Evolutionary conservation across 176 grass and related monocot species (phyloP), one percentile per base, ranked within the genome.

Genomic region (Bothriochloa decipiens): DNA sequence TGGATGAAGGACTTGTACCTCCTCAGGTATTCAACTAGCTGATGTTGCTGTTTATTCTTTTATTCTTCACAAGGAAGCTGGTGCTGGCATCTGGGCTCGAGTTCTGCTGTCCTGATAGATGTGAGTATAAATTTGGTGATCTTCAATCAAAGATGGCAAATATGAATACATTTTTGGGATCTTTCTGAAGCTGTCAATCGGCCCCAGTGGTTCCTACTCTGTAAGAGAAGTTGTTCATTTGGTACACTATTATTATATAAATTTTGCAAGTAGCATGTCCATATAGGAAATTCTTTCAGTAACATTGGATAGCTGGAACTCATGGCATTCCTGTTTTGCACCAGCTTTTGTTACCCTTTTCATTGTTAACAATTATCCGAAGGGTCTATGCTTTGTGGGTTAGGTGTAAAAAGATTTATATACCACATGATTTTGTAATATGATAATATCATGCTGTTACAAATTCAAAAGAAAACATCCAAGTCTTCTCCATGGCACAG

Each of bases 201-300:
- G 79, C 32, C 32, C 62, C 76, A 27, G n/a, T 87, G 49, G 45
- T 64, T 84, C 81, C 78, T 67, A 65, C 55, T 82, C 72, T 92
- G 81, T 87, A 87, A 92, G 91, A 70, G 68, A 89, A 89, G 29
- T 22, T 81, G 76, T 92, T 84, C 71, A 84, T 78, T 87, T 84
- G 53, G 84, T 81, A 86, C 75, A 84, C 33, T 83, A 76, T 80
- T 66, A 69, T 77, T 62, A 83, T 75, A 84, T 79, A 81, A 81
- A 49, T 86, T 84, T 89, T 83, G 72, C 58, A 79, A 81, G 61
- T 84, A 84, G 80, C 83, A 80, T 86, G 90, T 89, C 33, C 76
- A 87, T 89, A 87, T 78, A 84, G 65, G 29, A 72, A 75, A 80
- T 78, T 81, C 75, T 81, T 78, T 82, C 73, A 65, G 67, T 57